phyloP scores from a whole-genome alignment of 345 rosid genomes.

The Arabidopsis suecica region DNA sequence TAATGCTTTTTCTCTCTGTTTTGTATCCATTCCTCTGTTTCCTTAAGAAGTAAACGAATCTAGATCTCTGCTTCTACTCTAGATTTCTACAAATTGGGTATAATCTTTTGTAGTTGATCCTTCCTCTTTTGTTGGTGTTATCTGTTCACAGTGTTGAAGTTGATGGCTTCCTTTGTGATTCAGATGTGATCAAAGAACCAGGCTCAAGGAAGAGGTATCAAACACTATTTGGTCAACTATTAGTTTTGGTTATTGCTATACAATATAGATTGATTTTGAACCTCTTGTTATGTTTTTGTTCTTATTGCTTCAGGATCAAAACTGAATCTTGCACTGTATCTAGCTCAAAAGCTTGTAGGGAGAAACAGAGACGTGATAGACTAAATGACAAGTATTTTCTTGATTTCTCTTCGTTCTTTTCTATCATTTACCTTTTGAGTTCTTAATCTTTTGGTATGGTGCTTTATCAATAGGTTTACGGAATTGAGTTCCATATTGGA shows the following conservation, averaged over 20 bases:
- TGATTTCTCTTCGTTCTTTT: conserved; percentile 22
- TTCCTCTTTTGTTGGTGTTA: conserved; percentile 28
- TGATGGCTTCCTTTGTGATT: conserved; percentile 76
- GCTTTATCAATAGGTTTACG: conserved; percentile 61
- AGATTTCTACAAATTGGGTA: neutral
- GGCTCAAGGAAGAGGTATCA: conserved; percentile 80
- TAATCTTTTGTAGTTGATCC: neutral
- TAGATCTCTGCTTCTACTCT: conserved; percentile 14
- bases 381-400: conserved; percentile 85
- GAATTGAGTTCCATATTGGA: conserved; percentile 77
- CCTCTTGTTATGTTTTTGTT: neutral
- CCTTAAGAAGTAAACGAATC: neutral
- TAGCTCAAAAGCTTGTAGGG: conserved; percentile 95
- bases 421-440: conserved; percentile 6
- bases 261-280: neutral
- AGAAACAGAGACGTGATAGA: conserved; percentile 91
- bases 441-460: conserved; percentile 11
- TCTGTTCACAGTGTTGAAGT: conserved; percentile 59
- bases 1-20: neutral
- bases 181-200: conserved; percentile 69
- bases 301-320: conserved; percentile 50
- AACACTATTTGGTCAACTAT: neutral
- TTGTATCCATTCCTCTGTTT: conserved; percentile 10
- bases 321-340: conserved; percentile 59
- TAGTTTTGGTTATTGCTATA: conserved; percentile 1